These are phyloP conservation scores for Sugiyamaella castrensis DNA, from an alignment of 1,139 yeast genomes.

Conservation along the genomic window DNA sequence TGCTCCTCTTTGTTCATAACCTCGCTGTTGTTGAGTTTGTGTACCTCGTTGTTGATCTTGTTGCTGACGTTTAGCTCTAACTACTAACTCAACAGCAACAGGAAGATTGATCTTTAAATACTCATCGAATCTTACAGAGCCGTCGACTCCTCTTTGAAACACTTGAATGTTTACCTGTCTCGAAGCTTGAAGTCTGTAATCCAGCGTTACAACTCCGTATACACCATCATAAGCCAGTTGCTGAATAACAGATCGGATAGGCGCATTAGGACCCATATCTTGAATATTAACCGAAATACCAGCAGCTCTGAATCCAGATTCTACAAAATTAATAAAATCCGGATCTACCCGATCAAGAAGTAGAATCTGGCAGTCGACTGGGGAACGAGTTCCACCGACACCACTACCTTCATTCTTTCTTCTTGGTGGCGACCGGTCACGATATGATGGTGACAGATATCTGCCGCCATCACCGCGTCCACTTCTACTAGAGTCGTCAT, in stretches of 20 bases:
- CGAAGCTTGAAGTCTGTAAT: slow-evolving; percentile 39
- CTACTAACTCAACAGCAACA: slow-evolving; percentile 55
- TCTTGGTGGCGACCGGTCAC: slow-evolving; percentile 33
- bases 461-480: background rate
- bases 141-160: slow-evolving; percentile 64
- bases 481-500: slow-evolving; percentile 6
- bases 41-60: background rate
- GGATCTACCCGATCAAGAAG: slow-evolving; percentile 61
- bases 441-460: slow-evolving; percentile 5
- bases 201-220: slow-evolving; percentile 66
- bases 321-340: slow-evolving; percentile 53
- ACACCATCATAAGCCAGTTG: slow-evolving; percentile 84
- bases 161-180: slow-evolving; percentile 66
- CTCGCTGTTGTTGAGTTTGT: background rate
- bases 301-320: slow-evolving; percentile 52
- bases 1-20: no score
- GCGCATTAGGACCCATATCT: slow-evolving; percentile 50
- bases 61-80: slow-evolving; percentile 27
- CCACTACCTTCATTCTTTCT: background rate
- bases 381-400: slow-evolving; percentile 19
- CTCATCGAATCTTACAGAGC: slow-evolving; percentile 79
- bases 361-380: slow-evolving; percentile 63
- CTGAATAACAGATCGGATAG: slow-evolving; percentile 55
- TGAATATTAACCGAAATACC: slow-evolving; percentile 50
- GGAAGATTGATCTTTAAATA: slow-evolving; percentile 64